Conservation (phyloP, 306 rosid genomes). For the Trichosanthes cucumerina region DNA sequence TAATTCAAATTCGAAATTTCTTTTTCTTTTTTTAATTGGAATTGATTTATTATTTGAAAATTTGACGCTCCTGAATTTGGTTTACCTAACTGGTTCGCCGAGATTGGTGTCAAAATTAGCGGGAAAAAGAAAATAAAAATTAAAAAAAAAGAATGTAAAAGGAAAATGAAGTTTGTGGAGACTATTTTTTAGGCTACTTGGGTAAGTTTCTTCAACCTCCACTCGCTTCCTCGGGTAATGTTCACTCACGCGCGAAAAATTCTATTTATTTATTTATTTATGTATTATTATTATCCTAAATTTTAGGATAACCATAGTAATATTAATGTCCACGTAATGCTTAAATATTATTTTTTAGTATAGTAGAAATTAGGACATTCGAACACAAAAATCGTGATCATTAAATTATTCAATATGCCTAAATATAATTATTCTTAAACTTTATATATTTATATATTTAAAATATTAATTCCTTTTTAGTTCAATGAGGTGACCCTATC, state of each 20-base stretch:
- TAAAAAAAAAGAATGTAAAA: background rate
- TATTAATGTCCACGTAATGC: background rate
- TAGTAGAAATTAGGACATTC: no score
- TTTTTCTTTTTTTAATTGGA: background rate
- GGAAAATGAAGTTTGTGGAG: background rate
- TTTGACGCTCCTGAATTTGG: background rate
- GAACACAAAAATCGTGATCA: no score
- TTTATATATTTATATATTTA: no score
- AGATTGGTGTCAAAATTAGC: constrained; percentile 4
- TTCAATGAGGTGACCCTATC: no score
- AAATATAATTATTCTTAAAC: no score
- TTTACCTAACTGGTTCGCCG: background rate
- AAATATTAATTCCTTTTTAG: no score
- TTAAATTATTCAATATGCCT: no score
- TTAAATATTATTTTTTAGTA: no score
- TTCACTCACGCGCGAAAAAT: background rate
- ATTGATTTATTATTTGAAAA: background rate
- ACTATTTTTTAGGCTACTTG: background rate
- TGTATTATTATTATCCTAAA: background rate
- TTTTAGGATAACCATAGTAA: background rate
- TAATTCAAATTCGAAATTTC: background rate
- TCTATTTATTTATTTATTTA: background rate
- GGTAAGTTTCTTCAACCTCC: background rate
- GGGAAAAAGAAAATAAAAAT: background rate
- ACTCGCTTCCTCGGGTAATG: background rate